These are phyloP conservation scores for Aquilaria agallochum DNA, from an alignment of 441 rosid genomes.

Conservation along the genomic window DNA sequence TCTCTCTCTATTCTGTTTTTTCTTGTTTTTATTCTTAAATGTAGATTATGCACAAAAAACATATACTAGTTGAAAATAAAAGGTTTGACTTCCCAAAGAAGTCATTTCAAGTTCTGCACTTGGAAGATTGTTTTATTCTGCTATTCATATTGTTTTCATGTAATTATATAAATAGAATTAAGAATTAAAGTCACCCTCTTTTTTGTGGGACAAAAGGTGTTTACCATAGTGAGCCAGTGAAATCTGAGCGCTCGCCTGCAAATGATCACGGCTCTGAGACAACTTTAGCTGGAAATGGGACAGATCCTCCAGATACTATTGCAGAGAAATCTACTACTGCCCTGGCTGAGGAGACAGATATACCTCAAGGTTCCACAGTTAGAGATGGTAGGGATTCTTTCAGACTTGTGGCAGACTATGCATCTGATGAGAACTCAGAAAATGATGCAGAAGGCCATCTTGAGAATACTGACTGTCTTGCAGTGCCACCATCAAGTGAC, in stretches of 20 bases:
- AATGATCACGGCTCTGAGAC: conserved; percentile 14
- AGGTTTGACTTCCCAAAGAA: no score
- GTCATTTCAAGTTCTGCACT: no score
- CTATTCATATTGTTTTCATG: no score
- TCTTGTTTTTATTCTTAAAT: no score
- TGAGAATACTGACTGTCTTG: conserved; percentile 11
- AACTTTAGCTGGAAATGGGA: conserved; percentile 21
- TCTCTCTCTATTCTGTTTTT: no score
- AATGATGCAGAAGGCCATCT: conserved; percentile 18
- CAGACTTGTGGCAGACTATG: conserved; percentile 44
- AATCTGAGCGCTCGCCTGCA: conserved; percentile 12
- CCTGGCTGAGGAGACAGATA: conserved; percentile 10
- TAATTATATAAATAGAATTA: no score
- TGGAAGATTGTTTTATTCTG: background rate
- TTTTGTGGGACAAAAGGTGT: conserved; percentile 12
- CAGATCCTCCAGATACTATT: conserved; percentile 10
- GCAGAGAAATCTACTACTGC: conserved; percentile 15
- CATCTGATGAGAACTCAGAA: conserved; percentile 44
- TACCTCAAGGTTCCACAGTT: conserved; percentile 15
- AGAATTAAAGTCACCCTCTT: background rate
- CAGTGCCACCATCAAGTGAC: conserved; percentile 13
- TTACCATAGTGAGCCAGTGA: conserved; percentile 12
- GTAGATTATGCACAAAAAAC: no score
- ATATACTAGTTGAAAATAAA: no score
- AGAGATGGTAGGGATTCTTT: conserved; percentile 20